Base-by-base conservation (phyloP, 2,329 filamentous ascomycete genomes). In the Talaromyces sp. region DNA sequence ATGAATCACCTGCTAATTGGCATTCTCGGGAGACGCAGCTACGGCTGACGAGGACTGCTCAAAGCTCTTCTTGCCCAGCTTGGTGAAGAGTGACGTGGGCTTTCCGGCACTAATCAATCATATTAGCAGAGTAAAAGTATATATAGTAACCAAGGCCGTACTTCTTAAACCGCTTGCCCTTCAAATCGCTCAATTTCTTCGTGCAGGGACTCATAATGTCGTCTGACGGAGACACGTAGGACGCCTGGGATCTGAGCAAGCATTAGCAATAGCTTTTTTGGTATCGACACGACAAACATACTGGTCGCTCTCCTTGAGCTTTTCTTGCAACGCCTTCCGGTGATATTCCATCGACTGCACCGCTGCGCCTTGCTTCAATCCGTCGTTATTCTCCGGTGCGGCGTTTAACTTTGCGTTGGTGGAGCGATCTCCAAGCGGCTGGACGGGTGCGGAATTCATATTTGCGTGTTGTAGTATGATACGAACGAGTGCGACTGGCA, bases 121-220 rank as follows among this genome's bases (percentile, higher is more conserved):
- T 2, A 44, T 36, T 58, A 22, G 57, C 62, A 44, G 59, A 32
- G 9, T 13, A 57, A 33, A 1, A 0, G 47, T 3, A 9, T 39
- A 3, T 49, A 27, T n/a, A 10, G 6, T n/a, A 19, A 54, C 5
- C 0, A n/a, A 39, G 3, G 8, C 68, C 71, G 56, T 71, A 80
- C 78, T 77, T 80, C 68, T 77, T 77, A 61, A 80, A 80, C 28
- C 77, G 74, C 74, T 80, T 80, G 42, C 77, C 76, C 73, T 82
- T 82, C 59, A 81, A 69, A 61, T 80, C 76, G 57, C 75, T 79
- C 68, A 82, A 60, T 59, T 81, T 82, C 73, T 80, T 79, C 30
- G 78, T 80, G 62, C 78, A 80, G 3, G 80, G 80, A 57, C 78
- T 80, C 74, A 80, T 78, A 56, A 82, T 78, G 44, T 77, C 76